These are phyloP conservation scores for Microascus cirrosus DNA, from an alignment of 2,329 filamentous ascomycete species.

Conservation along the genomic window DNA sequence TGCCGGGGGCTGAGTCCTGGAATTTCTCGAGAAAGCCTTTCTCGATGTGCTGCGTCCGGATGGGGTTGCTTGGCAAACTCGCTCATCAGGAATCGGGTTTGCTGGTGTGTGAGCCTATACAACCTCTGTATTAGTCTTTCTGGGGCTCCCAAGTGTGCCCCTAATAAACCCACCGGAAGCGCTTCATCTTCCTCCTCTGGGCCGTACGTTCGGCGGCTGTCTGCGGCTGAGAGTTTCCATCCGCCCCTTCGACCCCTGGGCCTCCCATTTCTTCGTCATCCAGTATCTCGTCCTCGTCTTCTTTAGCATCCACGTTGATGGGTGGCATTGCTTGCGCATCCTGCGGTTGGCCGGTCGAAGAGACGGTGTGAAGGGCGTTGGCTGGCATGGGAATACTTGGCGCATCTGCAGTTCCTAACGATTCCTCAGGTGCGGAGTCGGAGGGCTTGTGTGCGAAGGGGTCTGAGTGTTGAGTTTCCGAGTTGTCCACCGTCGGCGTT, in stretches of 20 bases:
- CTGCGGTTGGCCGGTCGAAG: background rate
- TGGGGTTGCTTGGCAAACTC: slow-evolving; percentile 93
- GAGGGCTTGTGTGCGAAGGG: slow-evolving; percentile 21
- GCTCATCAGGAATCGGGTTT: slow-evolving; percentile 96
- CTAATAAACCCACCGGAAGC: slow-evolving; percentile 51
- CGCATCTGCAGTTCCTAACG: slow-evolving; percentile 25
- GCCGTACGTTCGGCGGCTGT: slow-evolving; percentile 46
- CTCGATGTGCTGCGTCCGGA: slow-evolving; percentile 82
- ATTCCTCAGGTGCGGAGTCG: slow-evolving; percentile 25
- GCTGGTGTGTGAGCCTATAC: slow-evolving; percentile 77
- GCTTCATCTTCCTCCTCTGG: slow-evolving; percentile 60
- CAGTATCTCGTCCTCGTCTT: slow-evolving; percentile 37
- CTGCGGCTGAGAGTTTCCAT: slow-evolving; percentile 26
- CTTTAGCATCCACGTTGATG: slow-evolving; percentile 18
- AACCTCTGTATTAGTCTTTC: background rate
- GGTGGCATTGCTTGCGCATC: background rate
- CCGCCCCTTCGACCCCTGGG: slow-evolving; percentile 9
- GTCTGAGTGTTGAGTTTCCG: slow-evolving; percentile 11
- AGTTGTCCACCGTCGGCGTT: slow-evolving; percentile 23
- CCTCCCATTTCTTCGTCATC: slow-evolving; percentile 44
- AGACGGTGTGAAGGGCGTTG: slow-evolving; percentile 14
- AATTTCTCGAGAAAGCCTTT: slow-evolving; percentile 79
- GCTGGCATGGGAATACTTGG: slow-evolving; percentile 25
- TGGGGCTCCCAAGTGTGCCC: background rate
- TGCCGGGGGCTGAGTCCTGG: slow-evolving; percentile 84